Base-by-base conservation (phyloP, 2,329 filamentous ascomycete species). In the Coleophoma crateriformis region DNA sequence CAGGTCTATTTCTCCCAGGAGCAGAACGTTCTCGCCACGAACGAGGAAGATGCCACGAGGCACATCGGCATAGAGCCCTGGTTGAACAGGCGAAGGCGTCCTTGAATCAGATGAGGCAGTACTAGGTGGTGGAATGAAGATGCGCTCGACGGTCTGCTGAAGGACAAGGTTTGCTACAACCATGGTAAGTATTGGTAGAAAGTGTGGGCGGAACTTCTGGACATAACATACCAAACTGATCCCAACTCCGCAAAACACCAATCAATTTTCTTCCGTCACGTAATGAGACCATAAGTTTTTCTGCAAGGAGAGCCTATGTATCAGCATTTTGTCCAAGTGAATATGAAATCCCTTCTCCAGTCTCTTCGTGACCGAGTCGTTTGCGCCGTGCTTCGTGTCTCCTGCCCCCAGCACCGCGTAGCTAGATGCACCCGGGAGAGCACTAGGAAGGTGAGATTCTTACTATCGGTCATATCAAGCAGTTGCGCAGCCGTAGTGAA, bases 401-500 rank as follows among this genome's bases (percentile, higher is more conserved):
- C 14, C 19, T 47, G 48, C 38, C 49, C 51, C 15, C 34, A 35
- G 20, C 37, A 34, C 27, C 27, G 27, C 27, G 6, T 2, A 10
- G 27, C 8, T 10, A 27, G 27, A 27, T 7, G 27, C 8, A 27
- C 27, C 27, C 27, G 27, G 7, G 8, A 27, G 3, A 27, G 27
- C 27, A 27, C 27, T 27, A 27, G 27, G 27, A 27, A 27, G 27
- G 27, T 27, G 27, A 27, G 27, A 52, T 62, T 63, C 88, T 75
- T 82, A 97, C 92, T 99, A 74, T 99, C 94, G 61, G 94, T 97
- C 63, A 99, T 78, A 68, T 99, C 94, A 51, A 99, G 76, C 51
- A 99, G 76, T 74, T 97, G 94, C 48, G 94, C 91, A 33, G 94
- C 94, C 33, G 94, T 99, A 15, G 94, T 95, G 73, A 99, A 99